phyloP scores from a whole-genome alignment of 305 asterid species.

The Fraxinus paxiana region DNA sequence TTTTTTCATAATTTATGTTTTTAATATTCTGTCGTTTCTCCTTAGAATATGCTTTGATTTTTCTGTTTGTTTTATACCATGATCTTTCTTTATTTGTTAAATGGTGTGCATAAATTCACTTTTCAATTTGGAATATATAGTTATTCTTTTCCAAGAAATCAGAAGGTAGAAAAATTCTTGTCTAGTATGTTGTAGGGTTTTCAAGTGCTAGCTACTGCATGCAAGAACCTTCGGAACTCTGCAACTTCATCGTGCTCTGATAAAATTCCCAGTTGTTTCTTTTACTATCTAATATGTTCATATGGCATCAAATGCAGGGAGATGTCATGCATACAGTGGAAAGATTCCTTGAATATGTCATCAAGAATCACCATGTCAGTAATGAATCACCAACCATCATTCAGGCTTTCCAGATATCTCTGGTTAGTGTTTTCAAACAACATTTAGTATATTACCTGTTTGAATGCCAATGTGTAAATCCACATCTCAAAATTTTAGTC shows the following conservation, averaged over 20 bases:
- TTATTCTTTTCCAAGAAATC: not conserved
- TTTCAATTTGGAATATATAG: not conserved
- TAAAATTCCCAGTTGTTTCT: not conserved
- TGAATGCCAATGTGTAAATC: not conserved
- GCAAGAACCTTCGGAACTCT: slow-evolving; percentile 13
- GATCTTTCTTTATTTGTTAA: not conserved
- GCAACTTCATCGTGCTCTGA: slow-evolving; percentile 4
- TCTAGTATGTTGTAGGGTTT: not conserved
- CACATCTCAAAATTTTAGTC: not conserved
- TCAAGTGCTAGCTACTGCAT: slow-evolving; percentile 17
- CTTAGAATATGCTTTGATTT: not conserved
- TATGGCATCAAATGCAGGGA: slow-evolving; percentile 54
- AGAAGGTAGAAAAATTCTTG: slow-evolving; percentile 8
- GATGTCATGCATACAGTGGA: slow-evolving; percentile 39
- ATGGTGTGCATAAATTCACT: not conserved
- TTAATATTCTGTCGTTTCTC: not conserved
- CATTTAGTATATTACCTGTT: not conserved
- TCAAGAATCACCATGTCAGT: slow-evolving; percentile 58
- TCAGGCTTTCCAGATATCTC: slow-evolving; percentile 80
- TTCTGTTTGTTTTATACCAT: not conserved
- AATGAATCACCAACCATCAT: slow-evolving; percentile 52
- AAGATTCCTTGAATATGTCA: slow-evolving; percentile 64
- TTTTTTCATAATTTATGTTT: not conserved
- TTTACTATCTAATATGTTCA: slow-evolving; percentile 19
- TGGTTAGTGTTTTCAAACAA: slow-evolving; percentile 53